phyloP scores from a whole-genome alignment of 169 alveolate genomes.

The Plasmodium relictum region DNA sequence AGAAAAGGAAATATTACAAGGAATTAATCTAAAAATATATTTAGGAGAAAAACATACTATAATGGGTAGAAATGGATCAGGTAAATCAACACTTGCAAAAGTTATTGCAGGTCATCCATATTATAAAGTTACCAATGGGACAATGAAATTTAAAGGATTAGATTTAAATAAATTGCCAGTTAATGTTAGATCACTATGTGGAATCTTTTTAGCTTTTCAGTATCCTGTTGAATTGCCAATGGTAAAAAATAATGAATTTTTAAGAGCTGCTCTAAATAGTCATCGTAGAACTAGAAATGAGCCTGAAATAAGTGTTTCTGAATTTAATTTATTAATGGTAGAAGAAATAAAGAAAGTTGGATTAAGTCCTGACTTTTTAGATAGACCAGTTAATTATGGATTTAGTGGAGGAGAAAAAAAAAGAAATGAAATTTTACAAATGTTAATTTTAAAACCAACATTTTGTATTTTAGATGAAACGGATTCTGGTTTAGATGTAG shows the following conservation, averaged over 20 bases:
- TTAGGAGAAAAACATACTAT: conserved; percentile 81
- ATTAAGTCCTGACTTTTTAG: conserved; percentile 75
- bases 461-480: conserved; percentile 82
- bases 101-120: conserved; percentile 83
- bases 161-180: conserved; percentile 79
- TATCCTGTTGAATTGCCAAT: conserved; percentile 83
- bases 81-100: conserved; percentile 82
- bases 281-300: conserved; percentile 76
- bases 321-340: conserved; percentile 74
- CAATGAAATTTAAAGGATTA: conserved; percentile 76
- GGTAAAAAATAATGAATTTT: conserved; percentile 80
- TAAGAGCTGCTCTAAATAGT: conserved; percentile 78
- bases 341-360: conserved; percentile 80
- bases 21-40: conserved; percentile 70
- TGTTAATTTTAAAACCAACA: conserved; percentile 79
- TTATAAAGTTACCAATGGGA: conserved; percentile 78
- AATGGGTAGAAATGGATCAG: conserved; percentile 85
- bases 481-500: conserved; percentile 85
- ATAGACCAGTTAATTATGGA: conserved; percentile 83
- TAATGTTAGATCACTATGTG: conserved; percentile 79
- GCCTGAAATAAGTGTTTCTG: conserved; percentile 76
- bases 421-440: conserved; percentile 83
- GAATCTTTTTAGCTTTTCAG: conserved; percentile 83
- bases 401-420: conserved; percentile 86
- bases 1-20: conserved; percentile 78